Conservation (phyloP, 1,284 basidiomycete genomes). For the Pisolithus thermaeus region DNA sequence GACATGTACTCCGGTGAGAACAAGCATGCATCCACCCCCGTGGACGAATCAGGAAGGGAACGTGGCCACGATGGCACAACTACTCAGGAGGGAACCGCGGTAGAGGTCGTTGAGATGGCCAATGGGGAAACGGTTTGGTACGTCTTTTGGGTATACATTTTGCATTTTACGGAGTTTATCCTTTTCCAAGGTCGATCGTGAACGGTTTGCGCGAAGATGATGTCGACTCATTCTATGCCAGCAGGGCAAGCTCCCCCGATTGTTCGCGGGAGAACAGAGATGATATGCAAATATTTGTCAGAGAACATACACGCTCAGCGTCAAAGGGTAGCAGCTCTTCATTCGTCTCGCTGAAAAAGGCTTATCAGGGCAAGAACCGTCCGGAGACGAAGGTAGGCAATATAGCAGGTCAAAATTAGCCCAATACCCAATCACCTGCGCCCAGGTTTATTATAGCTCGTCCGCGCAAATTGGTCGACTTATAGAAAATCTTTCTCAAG, state of each 20-base stretch:
- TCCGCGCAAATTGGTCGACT: slow-evolving; percentile 72
- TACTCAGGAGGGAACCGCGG: slow-evolving; percentile 51
- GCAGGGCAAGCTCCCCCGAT: slow-evolving; percentile 70
- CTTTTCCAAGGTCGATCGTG: slow-evolving; percentile 64
- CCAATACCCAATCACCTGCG: slow-evolving; percentile 8
- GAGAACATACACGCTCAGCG: slow-evolving; percentile 60
- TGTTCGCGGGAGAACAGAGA: slow-evolving; percentile 56
- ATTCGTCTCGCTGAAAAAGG: slow-evolving; percentile 55
- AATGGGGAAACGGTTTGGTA: slow-evolving; percentile 82
- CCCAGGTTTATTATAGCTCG: slow-evolving; percentile 74
- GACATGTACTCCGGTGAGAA: slow-evolving; percentile 71
- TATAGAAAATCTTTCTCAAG: slow-evolving; percentile 73
- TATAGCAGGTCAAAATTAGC: slow-evolving; percentile 10
- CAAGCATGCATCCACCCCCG: slow-evolving; percentile 24
- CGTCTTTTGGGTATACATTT: slow-evolving; percentile 17
- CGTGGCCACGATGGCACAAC: slow-evolving; percentile 20
- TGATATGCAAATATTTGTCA: slow-evolving; percentile 62
- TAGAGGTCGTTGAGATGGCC: slow-evolving; percentile 74
- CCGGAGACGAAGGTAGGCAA: slow-evolving; percentile 74
- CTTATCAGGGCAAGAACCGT: slow-evolving; percentile 44
- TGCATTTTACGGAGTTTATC: slow-evolving; percentile 4
- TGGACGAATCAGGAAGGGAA: slow-evolving; percentile 22
- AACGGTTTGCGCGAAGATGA: slow-evolving; percentile 76
- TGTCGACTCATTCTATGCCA: slow-evolving; percentile 58
- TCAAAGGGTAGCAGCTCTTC: slow-evolving; percentile 62